These are phyloP conservation scores for Neltuma alba DNA, from an alignment of 306 rosid genomes.

Conservation along the genomic window DNA sequence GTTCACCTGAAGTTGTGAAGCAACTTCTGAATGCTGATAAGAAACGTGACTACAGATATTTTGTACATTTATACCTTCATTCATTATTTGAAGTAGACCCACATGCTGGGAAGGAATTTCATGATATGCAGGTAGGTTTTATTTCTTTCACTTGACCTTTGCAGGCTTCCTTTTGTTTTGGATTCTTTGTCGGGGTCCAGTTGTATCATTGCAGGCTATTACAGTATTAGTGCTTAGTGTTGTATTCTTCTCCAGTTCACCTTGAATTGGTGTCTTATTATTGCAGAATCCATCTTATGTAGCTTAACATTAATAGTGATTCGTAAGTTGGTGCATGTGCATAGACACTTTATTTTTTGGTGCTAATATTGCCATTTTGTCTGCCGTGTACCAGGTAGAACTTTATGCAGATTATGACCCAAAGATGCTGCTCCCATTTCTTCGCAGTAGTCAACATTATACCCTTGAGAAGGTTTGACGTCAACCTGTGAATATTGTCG, in stretches of 20 bases:
- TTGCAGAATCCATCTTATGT: constrained; percentile 11
- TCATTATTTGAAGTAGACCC: constrained; percentile 89
- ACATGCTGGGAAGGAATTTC: constrained; percentile 91
- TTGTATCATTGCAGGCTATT: constrained; percentile 23
- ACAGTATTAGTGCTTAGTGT: not conserved
- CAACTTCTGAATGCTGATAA: constrained; percentile 66
- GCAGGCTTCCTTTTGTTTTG: constrained; percentile 31
- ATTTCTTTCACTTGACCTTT: constrained; percentile 29
- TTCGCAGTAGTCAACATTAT: constrained; percentile 95
- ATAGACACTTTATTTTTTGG: constrained; percentile 23
- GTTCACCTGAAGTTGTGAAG: constrained; percentile 79
- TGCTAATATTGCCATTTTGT: constrained; percentile 22
- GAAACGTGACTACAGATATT: constrained; percentile 67
- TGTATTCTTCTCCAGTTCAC: not conserved
- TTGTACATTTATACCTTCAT: constrained; percentile 84
- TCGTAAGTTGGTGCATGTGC: constrained; percentile 7
- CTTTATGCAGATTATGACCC: constrained; percentile 95
- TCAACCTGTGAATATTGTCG: constrained; percentile 33
- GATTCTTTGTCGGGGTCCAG: constrained; percentile 18
- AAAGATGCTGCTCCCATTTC: constrained; percentile 92
- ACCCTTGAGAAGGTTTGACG: constrained; percentile 88
- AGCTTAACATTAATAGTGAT: constrained; percentile 4
- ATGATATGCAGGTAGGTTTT: constrained; percentile 86
- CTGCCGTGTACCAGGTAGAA: constrained; percentile 72
- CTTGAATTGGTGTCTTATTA: not conserved